Evolutionary conservation across 495 filamentous ascomycete genomes (phyloP).

Genomic region (Podospora conica): DNA sequence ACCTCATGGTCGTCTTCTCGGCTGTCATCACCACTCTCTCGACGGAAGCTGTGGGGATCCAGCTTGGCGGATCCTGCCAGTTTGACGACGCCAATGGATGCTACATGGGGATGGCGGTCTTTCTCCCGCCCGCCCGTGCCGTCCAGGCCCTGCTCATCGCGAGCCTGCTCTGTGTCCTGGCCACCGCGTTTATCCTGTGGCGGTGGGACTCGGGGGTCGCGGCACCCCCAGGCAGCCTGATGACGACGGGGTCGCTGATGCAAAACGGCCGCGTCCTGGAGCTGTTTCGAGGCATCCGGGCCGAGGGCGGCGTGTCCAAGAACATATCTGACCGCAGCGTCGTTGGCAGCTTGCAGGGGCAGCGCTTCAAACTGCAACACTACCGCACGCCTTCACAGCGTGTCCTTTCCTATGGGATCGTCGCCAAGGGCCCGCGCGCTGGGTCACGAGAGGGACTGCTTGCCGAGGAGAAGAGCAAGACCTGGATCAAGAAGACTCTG

Average conservation of each 20-base stretch:
- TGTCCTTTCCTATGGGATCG: background rate
- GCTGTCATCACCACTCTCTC: slow-evolving; percentile 23
- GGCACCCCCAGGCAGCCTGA: background rate
- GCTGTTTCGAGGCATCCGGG: background rate
- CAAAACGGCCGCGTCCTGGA: background rate
- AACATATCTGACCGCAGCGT: background rate
- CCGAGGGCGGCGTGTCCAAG: background rate
- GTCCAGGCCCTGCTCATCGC: slow-evolving; percentile 3
- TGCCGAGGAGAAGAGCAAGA: background rate
- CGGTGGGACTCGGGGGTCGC: slow-evolving; percentile 1
- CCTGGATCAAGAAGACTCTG: background rate
- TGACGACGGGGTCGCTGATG: background rate
- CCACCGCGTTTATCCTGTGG: background rate
- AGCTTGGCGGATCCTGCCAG: slow-evolving; percentile 12
- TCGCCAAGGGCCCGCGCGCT: background rate
- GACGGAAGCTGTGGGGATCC: slow-evolving; percentile 24
- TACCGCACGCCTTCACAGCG: background rate
- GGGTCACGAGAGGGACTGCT: background rate
- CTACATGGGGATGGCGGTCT: slow-evolving; percentile 22
- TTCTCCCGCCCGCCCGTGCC: slow-evolving; percentile 23
- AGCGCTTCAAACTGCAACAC: background rate
- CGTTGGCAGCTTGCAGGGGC: background rate
- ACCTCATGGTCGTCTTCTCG: slow-evolving; percentile 17
- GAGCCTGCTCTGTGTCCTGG: background rate
- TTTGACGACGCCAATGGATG: slow-evolving; percentile 13